A percentile compares a stretch with the other conserved stretches of the same genome.
phyloP scores from a whole-genome alignment of 805 yeast genomes.

The Tetrapisispora phaffii region DNA sequence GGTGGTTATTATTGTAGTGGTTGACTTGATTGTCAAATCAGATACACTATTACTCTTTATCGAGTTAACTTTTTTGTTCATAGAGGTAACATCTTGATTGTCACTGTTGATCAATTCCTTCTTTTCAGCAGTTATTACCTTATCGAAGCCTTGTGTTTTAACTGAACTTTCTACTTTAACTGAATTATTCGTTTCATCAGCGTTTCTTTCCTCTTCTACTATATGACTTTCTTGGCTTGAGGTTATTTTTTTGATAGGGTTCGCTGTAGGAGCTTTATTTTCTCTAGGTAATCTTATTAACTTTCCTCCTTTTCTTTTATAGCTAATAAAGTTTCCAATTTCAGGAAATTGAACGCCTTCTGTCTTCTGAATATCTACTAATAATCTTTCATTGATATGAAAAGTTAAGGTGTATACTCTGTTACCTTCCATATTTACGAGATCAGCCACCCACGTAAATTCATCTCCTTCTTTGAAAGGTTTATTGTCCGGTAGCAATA shows the following conservation, averaged over 20 bases:
- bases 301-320: slow-evolving; percentile 4
- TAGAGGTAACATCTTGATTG: too few species aligned
- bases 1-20: background rate
- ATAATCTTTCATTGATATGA: background rate
- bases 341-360: slow-evolving; percentile 2
- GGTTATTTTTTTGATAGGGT: background rate
- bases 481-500: slow-evolving; percentile 12
- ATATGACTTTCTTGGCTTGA: background rate
- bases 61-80: too few species aligned
- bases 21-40: background rate
- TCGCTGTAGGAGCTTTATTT: background rate
- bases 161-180: too few species aligned
- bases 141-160: too few species aligned
- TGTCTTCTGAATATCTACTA: background rate
- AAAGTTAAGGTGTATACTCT: slow-evolving; percentile 12
- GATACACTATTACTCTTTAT: background rate
- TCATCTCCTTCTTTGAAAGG: slow-evolving; percentile 20
- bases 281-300: background rate
- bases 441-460: slow-evolving; percentile 27
- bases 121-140: too few species aligned
- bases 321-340: slow-evolving; percentile 8
- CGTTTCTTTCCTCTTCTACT: too few species aligned
- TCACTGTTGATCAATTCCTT: too few species aligned
- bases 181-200: too few species aligned
- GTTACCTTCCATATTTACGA: slow-evolving; percentile 22